Conservation (phyloP, 2,329 filamentous ascomycete genomes). For the Ceratocystiopsis brevicomis region DNA sequence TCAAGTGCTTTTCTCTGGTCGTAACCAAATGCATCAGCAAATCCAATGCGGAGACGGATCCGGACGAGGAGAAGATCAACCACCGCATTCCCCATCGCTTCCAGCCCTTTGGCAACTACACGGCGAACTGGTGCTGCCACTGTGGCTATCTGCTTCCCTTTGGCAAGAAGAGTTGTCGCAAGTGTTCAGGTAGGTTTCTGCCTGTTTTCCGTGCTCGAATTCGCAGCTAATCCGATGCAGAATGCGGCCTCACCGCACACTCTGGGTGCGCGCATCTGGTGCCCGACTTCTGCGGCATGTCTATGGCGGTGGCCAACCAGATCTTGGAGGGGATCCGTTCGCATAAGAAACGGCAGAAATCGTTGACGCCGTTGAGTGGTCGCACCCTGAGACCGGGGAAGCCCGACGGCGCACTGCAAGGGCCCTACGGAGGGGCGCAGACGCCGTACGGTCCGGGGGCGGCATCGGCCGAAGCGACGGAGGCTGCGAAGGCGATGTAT, state of each 20-base stretch:
- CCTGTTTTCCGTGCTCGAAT: background rate
- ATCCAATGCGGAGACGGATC: constrained; percentile 93
- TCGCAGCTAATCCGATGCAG: constrained; percentile 20
- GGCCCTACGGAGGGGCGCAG: constrained; percentile 6
- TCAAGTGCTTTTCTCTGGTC: constrained; percentile 89
- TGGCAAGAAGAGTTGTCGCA: constrained; percentile 85
- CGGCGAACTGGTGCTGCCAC: constrained; percentile 98
- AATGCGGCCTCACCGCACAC: constrained; percentile 85
- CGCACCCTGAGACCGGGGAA: constrained; percentile 44
- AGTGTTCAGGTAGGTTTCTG: constrained; percentile 55
- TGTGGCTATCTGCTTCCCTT: constrained; percentile 92
- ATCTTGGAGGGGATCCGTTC: constrained; percentile 74
- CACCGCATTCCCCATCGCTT: constrained; percentile 97
- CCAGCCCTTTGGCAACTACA: constrained; percentile 90
- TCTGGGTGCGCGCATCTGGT: constrained; percentile 85
- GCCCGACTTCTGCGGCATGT: constrained; percentile 98
- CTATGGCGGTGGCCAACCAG: constrained; percentile 89
- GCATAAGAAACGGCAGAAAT: constrained; percentile 47
- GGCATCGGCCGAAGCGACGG: constrained; percentile 34
- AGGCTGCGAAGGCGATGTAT: constrained; percentile 47
- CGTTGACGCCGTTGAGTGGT: constrained; percentile 30
- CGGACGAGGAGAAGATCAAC: constrained; percentile 98
- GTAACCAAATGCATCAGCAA: constrained; percentile 99
- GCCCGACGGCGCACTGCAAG: constrained; percentile 14
- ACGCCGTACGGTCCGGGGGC: constrained; percentile 15